These are phyloP conservation scores for Cutaneotrichosporon sp. DNA, from an alignment of 1,284 basidiomycete genomes.

Conservation along the genomic window DNA sequence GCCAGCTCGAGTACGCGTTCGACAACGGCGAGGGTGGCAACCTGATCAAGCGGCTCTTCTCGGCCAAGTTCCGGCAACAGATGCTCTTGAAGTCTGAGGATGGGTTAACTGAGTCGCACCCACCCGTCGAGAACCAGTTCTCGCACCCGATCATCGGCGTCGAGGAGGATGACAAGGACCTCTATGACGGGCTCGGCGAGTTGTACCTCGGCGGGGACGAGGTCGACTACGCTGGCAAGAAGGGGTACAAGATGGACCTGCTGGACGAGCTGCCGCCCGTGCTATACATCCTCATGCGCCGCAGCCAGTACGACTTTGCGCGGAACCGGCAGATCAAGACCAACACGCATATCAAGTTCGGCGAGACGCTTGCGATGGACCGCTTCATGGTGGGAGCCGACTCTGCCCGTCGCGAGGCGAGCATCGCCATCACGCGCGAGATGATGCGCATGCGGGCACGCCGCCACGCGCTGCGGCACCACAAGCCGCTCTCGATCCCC, in stretches of 20 bases:
- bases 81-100: slow-evolving; percentile 59
- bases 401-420: slow-evolving; percentile 66
- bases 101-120: slow-evolving; percentile 55
- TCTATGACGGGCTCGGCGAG: slow-evolving; percentile 90
- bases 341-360: slow-evolving; percentile 91
- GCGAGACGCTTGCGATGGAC: slow-evolving; percentile 84
- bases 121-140: slow-evolving; percentile 82
- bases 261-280: slow-evolving; percentile 85
- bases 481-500: slow-evolving; percentile 41
- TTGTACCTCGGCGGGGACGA: slow-evolving; percentile 79
- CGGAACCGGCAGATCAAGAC: slow-evolving; percentile 81
- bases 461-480: slow-evolving; percentile 65
- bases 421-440: slow-evolving; percentile 68
- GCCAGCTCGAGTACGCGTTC: slow-evolving; percentile 93
- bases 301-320: slow-evolving; percentile 86
- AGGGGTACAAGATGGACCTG: slow-evolving; percentile 83
- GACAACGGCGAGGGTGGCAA: slow-evolving; percentile 58
- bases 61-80: slow-evolving; percentile 79
- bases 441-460: slow-evolving; percentile 67
- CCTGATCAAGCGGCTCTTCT: slow-evolving; percentile 84
- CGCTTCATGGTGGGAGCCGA: slow-evolving; percentile 82
- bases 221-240: slow-evolving; percentile 84
- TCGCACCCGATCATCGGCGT: slow-evolving; percentile 94
- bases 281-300: slow-evolving; percentile 93
- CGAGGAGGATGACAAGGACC: slow-evolving; percentile 71